Evolutionary conservation across 2,329 filamentous ascomycete species (phyloP).

Genomic region (Rhynchosporium agropyri): DNA sequence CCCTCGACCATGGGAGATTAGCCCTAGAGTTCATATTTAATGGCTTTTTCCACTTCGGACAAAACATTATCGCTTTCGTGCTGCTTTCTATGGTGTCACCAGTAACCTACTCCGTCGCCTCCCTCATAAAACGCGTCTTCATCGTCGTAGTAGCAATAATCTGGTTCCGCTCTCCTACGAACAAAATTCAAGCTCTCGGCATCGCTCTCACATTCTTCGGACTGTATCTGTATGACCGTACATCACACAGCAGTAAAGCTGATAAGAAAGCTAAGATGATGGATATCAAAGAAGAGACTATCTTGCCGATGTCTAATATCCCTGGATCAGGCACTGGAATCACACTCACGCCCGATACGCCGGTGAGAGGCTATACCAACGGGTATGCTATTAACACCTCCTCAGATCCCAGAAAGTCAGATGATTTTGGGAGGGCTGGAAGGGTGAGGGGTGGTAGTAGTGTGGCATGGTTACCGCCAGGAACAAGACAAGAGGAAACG

Average conservation of each 20-base stretch:
- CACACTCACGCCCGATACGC: conserved; percentile 44
- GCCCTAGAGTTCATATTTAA: conserved; percentile 94
- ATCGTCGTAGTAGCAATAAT: conserved; percentile 93
- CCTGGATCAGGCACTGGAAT: conserved; percentile 22
- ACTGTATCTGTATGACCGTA: conserved; percentile 93
- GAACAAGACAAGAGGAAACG: conserved; percentile 84
- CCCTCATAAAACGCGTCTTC: conserved; percentile 94
- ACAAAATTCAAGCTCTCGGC: conserved; percentile 77
- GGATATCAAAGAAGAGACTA: conserved; percentile 45
- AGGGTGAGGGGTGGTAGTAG: conserved; percentile 50
- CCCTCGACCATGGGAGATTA: conserved; percentile 74
- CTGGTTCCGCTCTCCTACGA: conserved; percentile 94
- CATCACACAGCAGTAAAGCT: conserved; percentile 82
- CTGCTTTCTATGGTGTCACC: conserved; percentile 91
- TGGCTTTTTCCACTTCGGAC: conserved; percentile 92
- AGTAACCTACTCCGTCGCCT: conserved; percentile 96
- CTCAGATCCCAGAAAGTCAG: conserved; percentile 40
- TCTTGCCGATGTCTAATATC: conserved; percentile 36
- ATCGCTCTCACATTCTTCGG: conserved; percentile 90
- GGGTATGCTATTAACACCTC: conserved; percentile 47
- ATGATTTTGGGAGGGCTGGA: conserved; percentile 58
- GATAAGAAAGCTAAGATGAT: conserved; percentile 78
- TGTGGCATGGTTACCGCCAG: conserved; percentile 71
- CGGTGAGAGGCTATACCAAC: conserved; percentile 49
- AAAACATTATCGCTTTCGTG: conserved; percentile 94